Evolutionary conservation across 805 yeast genomes (phyloP), one percentile per base, ranked within the genome.

Genomic region (Candida piceae): DNA sequence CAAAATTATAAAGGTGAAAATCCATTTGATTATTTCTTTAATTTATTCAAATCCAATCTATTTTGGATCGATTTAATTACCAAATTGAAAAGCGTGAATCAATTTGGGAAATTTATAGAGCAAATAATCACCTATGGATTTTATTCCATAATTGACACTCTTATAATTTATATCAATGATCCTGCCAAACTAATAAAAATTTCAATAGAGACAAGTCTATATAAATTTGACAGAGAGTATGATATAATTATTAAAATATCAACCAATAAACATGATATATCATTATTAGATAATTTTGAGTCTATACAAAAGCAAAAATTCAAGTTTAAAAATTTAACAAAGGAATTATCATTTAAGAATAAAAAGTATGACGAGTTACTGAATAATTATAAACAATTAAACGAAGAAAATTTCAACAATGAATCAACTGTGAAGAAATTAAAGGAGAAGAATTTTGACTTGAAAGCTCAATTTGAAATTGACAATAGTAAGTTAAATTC

Each of bases 321-420:
- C 16, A 50, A 49, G 15, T 25, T 22, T 8, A 34, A 40, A 15
- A 43, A 29, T 12, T 33, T 50, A 17, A 32, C 30, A 9, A 35
- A 35, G 25, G 54, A 52, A 28, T 34, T 44, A 18, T 34, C 32
- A 17, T 22, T 29, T 10, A 52, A 50, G 36, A 48, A 35, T 9
- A 25, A 21, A 2, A 45, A 36, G 21, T 59, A 58, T 35, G 49
- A 46, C 10, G 60, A 60, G 20, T 43, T 60, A n/a, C 39, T 55
- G 16, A 49, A 51, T 32, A 60, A 56, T 35, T 58, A 57, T 39
- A 54, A 57, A 32, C 63, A 60, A 40, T 33, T 58, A 34, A 59
- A 57, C 38, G 63, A 58, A 35, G 64, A 61, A 29, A 49, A 49
- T 27, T 50, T 52, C 41, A 53, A 52, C 35, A 52, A 55, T 36